Percentiles rank a stretch among this genome's conserved stretches.
These are phyloP conservation scores for Clarireedia sp. DNA, from an alignment of 2,329 filamentous ascomycete species.

Conservation along the genomic window DNA sequence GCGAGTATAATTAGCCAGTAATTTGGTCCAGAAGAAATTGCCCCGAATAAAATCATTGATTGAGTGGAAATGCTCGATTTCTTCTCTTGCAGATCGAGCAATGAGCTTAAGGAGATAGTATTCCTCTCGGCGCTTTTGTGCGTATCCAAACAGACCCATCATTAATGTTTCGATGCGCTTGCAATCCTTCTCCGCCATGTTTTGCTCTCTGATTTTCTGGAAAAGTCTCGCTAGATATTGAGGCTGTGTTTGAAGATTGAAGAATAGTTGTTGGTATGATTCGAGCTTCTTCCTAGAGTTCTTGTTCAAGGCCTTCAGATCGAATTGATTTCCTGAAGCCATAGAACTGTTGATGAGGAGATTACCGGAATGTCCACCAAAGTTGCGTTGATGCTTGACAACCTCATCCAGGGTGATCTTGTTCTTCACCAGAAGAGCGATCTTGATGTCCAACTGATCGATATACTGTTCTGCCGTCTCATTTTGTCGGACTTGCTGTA, in stretches of 20 bases:
- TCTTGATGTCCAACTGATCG: slow-evolving; percentile 97
- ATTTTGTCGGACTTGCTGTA: slow-evolving; percentile 94
- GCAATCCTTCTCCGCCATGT: slow-evolving; percentile 81
- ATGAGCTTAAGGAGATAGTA: slow-evolving; percentile 93
- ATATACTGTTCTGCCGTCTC: slow-evolving; percentile 97
- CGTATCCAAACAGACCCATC: slow-evolving; percentile 95
- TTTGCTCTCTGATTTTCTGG: slow-evolving; percentile 72
- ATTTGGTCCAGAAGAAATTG: slow-evolving; percentile 87
- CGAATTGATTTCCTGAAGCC: slow-evolving; percentile 82
- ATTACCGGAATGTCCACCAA: slow-evolving; percentile 78
- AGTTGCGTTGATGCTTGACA: slow-evolving; percentile 92
- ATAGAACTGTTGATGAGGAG: slow-evolving; percentile 85
- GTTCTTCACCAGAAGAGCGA: slow-evolving; percentile 95
- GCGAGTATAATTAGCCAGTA: slow-evolving; percentile 79
- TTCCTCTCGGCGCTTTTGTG: slow-evolving; percentile 92
- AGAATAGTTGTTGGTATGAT: slow-evolving; percentile 95
- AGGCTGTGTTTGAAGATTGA: slow-evolving; percentile 91
- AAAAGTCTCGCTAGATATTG: slow-evolving; percentile 90
- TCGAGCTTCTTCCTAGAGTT: slow-evolving; percentile 91
- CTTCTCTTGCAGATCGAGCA: slow-evolving; percentile 72
- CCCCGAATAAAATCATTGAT: slow-evolving; percentile 82
- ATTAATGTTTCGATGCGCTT: slow-evolving; percentile 88
- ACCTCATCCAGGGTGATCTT: slow-evolving; percentile 99
- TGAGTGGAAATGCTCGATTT: slow-evolving; percentile 64
- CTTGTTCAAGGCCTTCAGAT: slow-evolving; percentile 96